phyloP scores from a whole-genome alignment of 2,329 filamentous ascomycete species.

The Fusarium sp. region DNA sequence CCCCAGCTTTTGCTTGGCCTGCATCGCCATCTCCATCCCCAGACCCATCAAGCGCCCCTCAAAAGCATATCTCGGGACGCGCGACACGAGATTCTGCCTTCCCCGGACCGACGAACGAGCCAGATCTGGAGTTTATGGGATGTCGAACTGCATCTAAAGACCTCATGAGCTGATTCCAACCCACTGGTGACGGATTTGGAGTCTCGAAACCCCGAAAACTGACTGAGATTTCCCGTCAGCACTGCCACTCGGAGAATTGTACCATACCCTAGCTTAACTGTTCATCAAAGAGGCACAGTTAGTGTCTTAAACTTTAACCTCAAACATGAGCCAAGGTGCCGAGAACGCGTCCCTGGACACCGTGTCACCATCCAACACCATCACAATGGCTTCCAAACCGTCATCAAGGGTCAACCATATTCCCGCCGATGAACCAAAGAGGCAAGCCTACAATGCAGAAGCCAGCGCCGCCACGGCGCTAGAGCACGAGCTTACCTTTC shows the following conservation, averaged over 20 bases:
- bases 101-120: slow-evolving; percentile 20
- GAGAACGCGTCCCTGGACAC: slow-evolving; percentile 5
- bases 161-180: slow-evolving; percentile 9
- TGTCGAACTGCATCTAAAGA: slow-evolving; percentile 1
- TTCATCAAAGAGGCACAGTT: neutral
- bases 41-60: neutral
- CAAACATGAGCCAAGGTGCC: slow-evolving; percentile 9
- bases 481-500: slow-evolving; percentile 50
- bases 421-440: neutral
- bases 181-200: neutral
- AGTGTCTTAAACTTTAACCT: neutral
- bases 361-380: slow-evolving; percentile 6
- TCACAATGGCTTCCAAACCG: neutral
- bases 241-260: neutral
- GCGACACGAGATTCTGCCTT: neutral
- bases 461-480: slow-evolving; percentile 51
- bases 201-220: neutral
- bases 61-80: neutral
- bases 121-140: neutral
- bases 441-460: slow-evolving; percentile 4
- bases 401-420: neutral
- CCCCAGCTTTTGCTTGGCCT: slow-evolving; percentile 30
- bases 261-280: neutral
- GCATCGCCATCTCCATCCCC: slow-evolving; percentile 3
- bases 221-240: neutral